These are phyloP conservation scores for Pleurotus ostreatus DNA, from an alignment of 768 basidiomycete genomes.

Conservation along the genomic window DNA sequence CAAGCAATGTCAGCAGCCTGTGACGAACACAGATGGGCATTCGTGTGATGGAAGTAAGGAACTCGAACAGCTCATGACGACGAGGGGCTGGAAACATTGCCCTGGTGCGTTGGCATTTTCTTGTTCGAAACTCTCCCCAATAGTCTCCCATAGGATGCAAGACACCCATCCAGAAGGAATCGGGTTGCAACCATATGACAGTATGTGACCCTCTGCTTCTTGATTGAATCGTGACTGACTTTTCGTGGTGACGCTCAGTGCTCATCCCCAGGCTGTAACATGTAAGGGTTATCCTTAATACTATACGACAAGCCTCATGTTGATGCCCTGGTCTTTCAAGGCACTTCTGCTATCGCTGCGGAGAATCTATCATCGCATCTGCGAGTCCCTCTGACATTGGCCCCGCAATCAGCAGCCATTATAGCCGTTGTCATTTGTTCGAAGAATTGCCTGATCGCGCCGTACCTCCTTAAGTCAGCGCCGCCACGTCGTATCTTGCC, in stretches of 20 bases:
- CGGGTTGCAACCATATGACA: slow-evolving; percentile 58
- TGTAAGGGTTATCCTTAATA: slow-evolving; percentile 17
- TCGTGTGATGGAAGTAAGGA: slow-evolving; percentile 51
- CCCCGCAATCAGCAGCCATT: slow-evolving; percentile 3
- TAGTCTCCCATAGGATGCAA: slow-evolving; percentile 29
- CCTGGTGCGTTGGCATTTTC: slow-evolving; percentile 25
- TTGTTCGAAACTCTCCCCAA: neutral
- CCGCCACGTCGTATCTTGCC: too few species aligned
- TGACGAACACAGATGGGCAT: slow-evolving; percentile 29
- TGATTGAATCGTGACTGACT: neutral
- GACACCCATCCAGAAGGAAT: slow-evolving; percentile 46
- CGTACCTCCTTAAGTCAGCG: neutral
- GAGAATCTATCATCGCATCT: slow-evolving; percentile 11
- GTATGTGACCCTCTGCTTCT: slow-evolving; percentile 27
- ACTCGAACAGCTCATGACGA: slow-evolving; percentile 38
- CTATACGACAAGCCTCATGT: neutral
- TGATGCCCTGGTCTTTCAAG: neutral
- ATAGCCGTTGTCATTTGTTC: slow-evolving; percentile 9
- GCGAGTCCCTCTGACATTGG: neutral
- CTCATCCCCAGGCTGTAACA: slow-evolving; percentile 52
- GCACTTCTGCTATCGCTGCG: slow-evolving; percentile 14
- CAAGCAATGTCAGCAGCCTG: slow-evolving; percentile 41
- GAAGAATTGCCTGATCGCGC: slow-evolving; percentile 9
- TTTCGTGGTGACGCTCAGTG: slow-evolving; percentile 32
- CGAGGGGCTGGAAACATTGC: slow-evolving; percentile 49